Base-by-base conservation (phyloP, 2,329 filamentous ascomycete species). In the Graphiopsis chlorocephala region DNA sequence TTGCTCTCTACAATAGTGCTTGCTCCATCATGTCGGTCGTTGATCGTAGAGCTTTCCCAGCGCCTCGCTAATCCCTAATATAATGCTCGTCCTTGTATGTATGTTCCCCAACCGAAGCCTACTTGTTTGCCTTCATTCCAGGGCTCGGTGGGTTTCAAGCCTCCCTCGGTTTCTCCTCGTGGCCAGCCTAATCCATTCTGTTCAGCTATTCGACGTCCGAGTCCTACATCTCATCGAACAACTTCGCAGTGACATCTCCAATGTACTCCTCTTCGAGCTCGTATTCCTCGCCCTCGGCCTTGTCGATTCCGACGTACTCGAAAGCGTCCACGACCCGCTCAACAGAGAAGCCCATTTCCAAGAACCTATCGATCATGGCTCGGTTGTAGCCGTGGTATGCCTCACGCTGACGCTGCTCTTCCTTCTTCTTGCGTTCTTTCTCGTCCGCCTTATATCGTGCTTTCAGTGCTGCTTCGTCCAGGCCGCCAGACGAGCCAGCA, bases 181-280 rank as follows among this genome's bases (percentile, higher is more conserved):
- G 26, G 7, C 14, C n/a, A 6, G 50, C 2, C 50, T n/a, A 25
- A 3, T 14, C 4, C 29, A 8, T 29, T 17, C 25, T 14, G 15
- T 17, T 12, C 26, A 31, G 10, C n/a, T 23, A 29, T 12, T 53
- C 25, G 28, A 53, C n/a, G 38, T 45, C 38, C 38, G 26, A 53
- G 15, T 53, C 50, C 50, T 77, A 89, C 74, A 86, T 85, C 78
- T 97, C 93, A 42, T 91, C 91, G 35, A 97, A 87, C 7, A 98
- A 84, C 65, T 90, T 85, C 20, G 92, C 91, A 0, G 92, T 96
- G 68, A 98, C 89, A 70, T 97, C 93, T 3, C 91, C 92, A 85
- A 96, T 92, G 71, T 93, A 93, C 1, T 89, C 92, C 72, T 95
- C 91, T 74, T 96, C 92, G n/a, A 97, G 81, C 72, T 91, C 88